Evolutionary conservation across 129 eudicot genomes (phyloP), one percentile per base, ranked within the genome.

Genomic region (Arctium minus): DNA sequence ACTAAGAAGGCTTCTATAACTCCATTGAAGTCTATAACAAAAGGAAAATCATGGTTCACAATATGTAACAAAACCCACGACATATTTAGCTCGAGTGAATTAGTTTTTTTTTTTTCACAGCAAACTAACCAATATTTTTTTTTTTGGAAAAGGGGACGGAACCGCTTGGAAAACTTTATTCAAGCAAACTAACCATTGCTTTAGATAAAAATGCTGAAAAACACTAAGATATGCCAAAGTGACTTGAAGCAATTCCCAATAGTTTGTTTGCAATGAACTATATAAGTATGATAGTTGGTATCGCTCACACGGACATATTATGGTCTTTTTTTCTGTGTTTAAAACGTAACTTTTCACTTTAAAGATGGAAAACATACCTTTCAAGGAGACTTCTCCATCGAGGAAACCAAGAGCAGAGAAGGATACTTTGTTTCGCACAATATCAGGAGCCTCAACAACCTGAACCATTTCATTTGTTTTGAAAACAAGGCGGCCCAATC

Each of bases 381-480:
- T 86, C 73, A 96, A 85, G 32, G 98, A 96, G 75, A 96, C 99
- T 77, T 93, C 88, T 15, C 97, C 99, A 42, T 93, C 97, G 35
- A 93, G 73, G 87, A 92, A 91, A 56, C 99, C 99, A 8, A 93
- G 85, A n/a, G 91, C 92, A 6, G 92, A 90, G 76, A 96, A 93
- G 31, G 96, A 87, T 6, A 96, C 99, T 72, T 83, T 87, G 79
- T 96, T 96, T 80, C 92, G 85, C 67, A 96, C 94, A 27, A 75
- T 77, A 80, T 91, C 95, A 74, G 99, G 99, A 82, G 98, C 90
- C 83, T 96, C 98, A 70, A 96, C 91, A 64, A 48, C 94, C 83
- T 96, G 99, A 83, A 96, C 87, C 99, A 96, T 96, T 82, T 96
- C 99, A 27, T 88, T 93, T 40, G 99, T 96, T 68, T 90, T 91